A percentile compares a stretch with the other conserved stretches of the same genome.
phyloP scores from a whole-genome alignment of 2,329 filamentous ascomycete genomes.

The Aotearoamyces nothofagi region DNA sequence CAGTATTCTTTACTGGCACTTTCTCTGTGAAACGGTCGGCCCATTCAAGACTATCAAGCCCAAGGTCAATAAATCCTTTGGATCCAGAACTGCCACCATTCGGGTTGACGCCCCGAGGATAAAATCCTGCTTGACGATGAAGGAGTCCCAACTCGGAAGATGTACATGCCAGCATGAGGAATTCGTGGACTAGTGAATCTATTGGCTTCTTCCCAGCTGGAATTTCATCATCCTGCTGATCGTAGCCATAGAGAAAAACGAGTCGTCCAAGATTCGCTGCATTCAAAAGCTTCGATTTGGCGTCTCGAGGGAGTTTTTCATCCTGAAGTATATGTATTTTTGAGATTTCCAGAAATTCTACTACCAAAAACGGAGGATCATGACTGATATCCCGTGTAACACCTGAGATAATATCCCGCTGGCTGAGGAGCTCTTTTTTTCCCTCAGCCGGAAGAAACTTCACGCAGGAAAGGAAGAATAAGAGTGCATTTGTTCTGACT shows the following conservation, averaged over 20 bases:
- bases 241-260: constrained; percentile 52
- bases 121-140: constrained; percentile 67
- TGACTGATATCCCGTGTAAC: constrained; percentile 64
- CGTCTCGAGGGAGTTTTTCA: constrained; percentile 52
- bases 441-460: constrained; percentile 62
- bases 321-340: constrained; percentile 62
- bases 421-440: constrained; percentile 70
- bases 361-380: constrained; percentile 61
- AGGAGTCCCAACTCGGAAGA: constrained; percentile 58
- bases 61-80: constrained; percentile 40
- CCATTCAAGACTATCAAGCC: constrained; percentile 54
- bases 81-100: constrained; percentile 32
- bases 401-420: constrained; percentile 50
- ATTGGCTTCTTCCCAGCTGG: constrained; percentile 34
- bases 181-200: constrained; percentile 55
- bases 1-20: constrained; percentile 64
- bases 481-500: constrained; percentile 67
- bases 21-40: constrained; percentile 51
- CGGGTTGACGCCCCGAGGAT: constrained; percentile 54
- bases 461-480: constrained; percentile 66
- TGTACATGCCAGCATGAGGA: constrained; percentile 64
- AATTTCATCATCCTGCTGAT: constrained; percentile 30
- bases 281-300: constrained; percentile 64
- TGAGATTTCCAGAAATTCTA: constrained; percentile 59
- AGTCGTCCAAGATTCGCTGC: constrained; percentile 59